Evolutionary conservation across 2,329 filamentous ascomycete genomes (phyloP).

Genomic region (Colletotrichum caudatum): DNA sequence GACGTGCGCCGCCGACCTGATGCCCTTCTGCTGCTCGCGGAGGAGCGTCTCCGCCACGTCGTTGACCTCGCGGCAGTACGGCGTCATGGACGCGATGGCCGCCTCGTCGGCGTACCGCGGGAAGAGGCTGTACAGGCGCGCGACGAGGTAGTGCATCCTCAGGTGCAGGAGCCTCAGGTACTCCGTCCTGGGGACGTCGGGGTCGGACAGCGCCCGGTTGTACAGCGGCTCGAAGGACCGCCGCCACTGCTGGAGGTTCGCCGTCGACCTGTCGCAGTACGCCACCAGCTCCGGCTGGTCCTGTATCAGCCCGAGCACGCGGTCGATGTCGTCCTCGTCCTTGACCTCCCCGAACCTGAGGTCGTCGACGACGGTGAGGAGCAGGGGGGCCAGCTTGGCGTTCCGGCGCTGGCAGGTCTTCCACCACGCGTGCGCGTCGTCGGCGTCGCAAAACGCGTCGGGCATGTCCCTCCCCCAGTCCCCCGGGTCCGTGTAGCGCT

Average conservation of each 20-base stretch:
- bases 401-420: constrained; percentile 52
- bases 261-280: constrained; percentile 26
- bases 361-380: constrained; percentile 36
- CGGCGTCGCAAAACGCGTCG: constrained; percentile 47
- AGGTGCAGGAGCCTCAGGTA: constrained; percentile 51
- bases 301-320: constrained; percentile 20
- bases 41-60: constrained; percentile 54
- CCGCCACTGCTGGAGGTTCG: constrained; percentile 53
- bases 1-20: constrained; percentile 45
- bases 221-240: constrained; percentile 55
- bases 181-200: constrained; percentile 44
- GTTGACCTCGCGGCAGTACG: constrained; percentile 58
- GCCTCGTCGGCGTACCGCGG: constrained; percentile 54
- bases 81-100: constrained; percentile 54
- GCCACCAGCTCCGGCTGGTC: constrained; percentile 28
- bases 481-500: constrained; percentile 31
- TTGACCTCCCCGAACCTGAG: constrained; percentile 32
- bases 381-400: constrained; percentile 46
- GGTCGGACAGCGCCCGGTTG: constrained; percentile 47
- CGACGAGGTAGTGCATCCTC: constrained; percentile 56
- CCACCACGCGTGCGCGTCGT: constrained; percentile 55
- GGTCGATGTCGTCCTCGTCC: constrained; percentile 30
- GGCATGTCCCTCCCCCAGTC: constrained; percentile 50
- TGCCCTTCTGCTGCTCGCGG: constrained; percentile 41
- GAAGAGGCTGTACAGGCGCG: constrained; percentile 54